These are phyloP conservation scores for Chrysoporthe cubensis DNA, from an alignment of 2,329 filamentous ascomycete genomes.

Conservation along the genomic window DNA sequence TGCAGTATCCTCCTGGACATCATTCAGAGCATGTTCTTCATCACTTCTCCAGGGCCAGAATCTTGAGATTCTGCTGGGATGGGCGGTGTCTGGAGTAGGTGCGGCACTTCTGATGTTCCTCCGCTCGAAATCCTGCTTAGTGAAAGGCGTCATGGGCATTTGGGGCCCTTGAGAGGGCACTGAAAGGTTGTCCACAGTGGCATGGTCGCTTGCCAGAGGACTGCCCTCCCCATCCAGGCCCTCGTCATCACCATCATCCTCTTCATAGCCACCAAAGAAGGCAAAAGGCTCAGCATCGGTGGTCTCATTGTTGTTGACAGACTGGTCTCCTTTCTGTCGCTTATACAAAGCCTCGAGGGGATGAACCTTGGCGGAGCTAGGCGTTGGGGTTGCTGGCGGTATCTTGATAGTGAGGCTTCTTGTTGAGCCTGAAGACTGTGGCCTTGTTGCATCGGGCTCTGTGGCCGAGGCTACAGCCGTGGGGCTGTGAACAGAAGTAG, in stretches of 20 bases:
- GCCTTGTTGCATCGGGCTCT: conserved; percentile 42
- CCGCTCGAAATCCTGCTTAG: conserved; percentile 75
- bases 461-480: background rate
- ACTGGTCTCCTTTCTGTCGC: conserved; percentile 54
- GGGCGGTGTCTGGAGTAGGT: conserved; percentile 91
- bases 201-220: conserved; percentile 30
- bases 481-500: background rate
- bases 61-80: conserved; percentile 67
- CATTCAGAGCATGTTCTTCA: conserved; percentile 48
- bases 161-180: conserved; percentile 35
- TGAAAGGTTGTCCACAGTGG: conserved; percentile 33
- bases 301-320: conserved; percentile 41
- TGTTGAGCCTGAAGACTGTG: conserved; percentile 55
- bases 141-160: conserved; percentile 80
- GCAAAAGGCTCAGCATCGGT: conserved; percentile 67
- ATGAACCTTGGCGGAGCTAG: conserved; percentile 64
- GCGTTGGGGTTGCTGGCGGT: conserved; percentile 48
- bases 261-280: conserved; percentile 70
- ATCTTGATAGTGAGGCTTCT: conserved; percentile 60
- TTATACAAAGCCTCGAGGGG: conserved; percentile 95
- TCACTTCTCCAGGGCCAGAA: conserved; percentile 57
- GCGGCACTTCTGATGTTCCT: conserved; percentile 83
- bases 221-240: conserved; percentile 49
- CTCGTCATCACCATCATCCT: conserved; percentile 45
- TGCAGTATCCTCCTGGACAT: conserved; percentile 37